Evolutionary conservation across 2,329 filamentous ascomycete species (phyloP).

Genomic region (Talaromyces islandicus): DNA sequence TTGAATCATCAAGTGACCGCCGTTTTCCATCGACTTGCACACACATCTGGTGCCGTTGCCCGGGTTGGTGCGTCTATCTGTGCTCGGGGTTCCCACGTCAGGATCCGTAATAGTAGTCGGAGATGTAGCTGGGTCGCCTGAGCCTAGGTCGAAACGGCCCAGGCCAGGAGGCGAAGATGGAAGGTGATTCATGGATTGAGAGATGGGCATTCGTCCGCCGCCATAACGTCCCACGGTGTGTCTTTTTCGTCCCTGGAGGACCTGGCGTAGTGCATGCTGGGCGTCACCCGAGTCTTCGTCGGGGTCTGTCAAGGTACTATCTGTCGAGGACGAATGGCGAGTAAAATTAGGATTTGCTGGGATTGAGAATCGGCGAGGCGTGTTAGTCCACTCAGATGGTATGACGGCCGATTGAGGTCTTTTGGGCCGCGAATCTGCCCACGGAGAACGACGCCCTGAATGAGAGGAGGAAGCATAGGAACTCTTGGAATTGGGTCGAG

Average conservation of each 20-base stretch:
- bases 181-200: constrained; percentile 29
- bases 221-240: constrained; percentile 24
- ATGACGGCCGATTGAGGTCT: constrained; percentile 18
- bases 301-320: constrained; percentile 20
- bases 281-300: constrained; percentile 34
- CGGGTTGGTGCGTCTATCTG: constrained; percentile 47
- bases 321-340: constrained; percentile 21
- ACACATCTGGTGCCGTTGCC: constrained; percentile 53
- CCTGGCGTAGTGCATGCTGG: constrained; percentile 42
- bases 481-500: constrained; percentile 38
- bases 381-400: constrained; percentile 25
- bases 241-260: constrained; percentile 32
- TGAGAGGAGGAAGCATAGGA: constrained; percentile 40
- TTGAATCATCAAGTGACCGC: constrained; percentile 54
- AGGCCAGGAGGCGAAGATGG: constrained; percentile 40
- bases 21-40: constrained; percentile 50
- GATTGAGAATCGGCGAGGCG: constrained; percentile 29
- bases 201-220: constrained; percentile 22
- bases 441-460: constrained; percentile 37
- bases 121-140: constrained; percentile 38
- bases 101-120: constrained; percentile 47
- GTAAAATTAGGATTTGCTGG: constrained; percentile 26
- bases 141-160: constrained; percentile 30
- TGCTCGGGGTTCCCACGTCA: constrained; percentile 47
- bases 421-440: constrained; percentile 27